Base-by-base conservation (phyloP, 2,329 filamentous ascomycete genomes). In the Lasiodiplodia hormozganensis region DNA sequence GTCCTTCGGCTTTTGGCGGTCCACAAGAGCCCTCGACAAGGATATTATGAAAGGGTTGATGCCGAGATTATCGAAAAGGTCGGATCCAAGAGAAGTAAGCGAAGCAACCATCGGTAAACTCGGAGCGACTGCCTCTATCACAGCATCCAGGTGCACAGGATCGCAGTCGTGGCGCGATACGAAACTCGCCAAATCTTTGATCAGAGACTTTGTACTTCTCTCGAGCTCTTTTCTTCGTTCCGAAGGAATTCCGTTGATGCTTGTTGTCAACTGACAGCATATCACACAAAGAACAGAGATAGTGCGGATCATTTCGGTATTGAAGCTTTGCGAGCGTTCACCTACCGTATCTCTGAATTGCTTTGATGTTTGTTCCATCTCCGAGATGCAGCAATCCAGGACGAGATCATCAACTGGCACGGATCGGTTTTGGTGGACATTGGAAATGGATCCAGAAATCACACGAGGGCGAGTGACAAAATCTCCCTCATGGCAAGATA, bases 261-360 rank as follows among this genome's bases (percentile, higher is more conserved):
- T 28, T 11, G 18, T 64, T 23, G 67, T 51, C 5, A 65, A 28
- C 16, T 68, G 58, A 18, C 75, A 74, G 28, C 74, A 76, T 25
- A 83, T 77, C 23, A 85, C 77, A 72, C 83, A 85, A 56, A 85
- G 79, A n/a, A 82, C 84, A 6, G 78, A 76, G n/a, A 86, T 68
- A 36, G 85, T 80, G 47, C 84, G 83, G 70, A 86, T 74, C 73
- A 85, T 82, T 68, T 87, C 84, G 7, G 79, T 73, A 28, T 82
- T 85, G 18, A 87, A 77, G 71, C 80, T 80, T 64, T 82, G 79
- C n/a, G 79, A 76, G 53, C 79, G 82, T 21, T 84, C 79, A 47
- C 78, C 72, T 34, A 72, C 76, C 68, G 82, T 76, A 25, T 80
- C 77, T 60, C 76, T 76, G 83, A 84, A 86, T 12, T 76, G 74